Base-by-base conservation (phyloP, 176 grass and related monocot species). In the Cymbopogon citratus region DNA sequence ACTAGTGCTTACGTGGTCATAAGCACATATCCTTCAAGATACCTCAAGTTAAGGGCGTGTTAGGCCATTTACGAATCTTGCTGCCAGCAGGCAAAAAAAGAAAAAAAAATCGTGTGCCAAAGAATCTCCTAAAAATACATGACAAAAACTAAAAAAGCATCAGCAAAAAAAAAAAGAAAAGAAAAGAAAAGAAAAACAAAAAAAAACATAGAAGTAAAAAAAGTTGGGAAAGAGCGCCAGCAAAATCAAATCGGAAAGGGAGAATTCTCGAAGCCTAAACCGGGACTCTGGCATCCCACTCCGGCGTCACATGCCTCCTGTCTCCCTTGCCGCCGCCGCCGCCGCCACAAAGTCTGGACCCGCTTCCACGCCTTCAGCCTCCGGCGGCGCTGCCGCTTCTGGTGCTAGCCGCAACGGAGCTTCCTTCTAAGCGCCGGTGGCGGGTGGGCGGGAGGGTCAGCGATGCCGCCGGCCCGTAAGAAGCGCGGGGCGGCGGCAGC, bases 381-480 rank as follows among this genome's bases (percentile, higher is more conserved):
- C 64, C 65, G 64, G 83, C 78, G 66, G 73, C 64, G 57, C 73
- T 62, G 72, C 78, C 35, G 65, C 87, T 73, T 34, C 44, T 56
- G 45, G 65, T 57, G 59, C 78, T 89, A 82, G 65, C 44, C 57
- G 64, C 71, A 25, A 23, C 71, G 28, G 43, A 25, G 74, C 69
- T 16, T 31, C 77, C 35, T 3, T 64, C 71, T 64, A 26, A 54
- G 54, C 35, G 65, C 40, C 54, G 71, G 24, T 59, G 75, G 75
- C 74, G 63, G 73, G 54, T 70, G 80, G 73, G 76, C 74, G 33
- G 85, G 82, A 73, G 46, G 44, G 79, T 83, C 77, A 87, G 79
- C 81, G 81, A 95, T 98, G 95, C 90, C 90, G 84, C 87, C 92
- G 31, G 73, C 84, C 51, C 73, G 90, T 74, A 94, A 75, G 87